Evolutionary conservation across 1,284 basidiomycete genomes (phyloP).

Genomic region (Peniophora sp.): DNA sequence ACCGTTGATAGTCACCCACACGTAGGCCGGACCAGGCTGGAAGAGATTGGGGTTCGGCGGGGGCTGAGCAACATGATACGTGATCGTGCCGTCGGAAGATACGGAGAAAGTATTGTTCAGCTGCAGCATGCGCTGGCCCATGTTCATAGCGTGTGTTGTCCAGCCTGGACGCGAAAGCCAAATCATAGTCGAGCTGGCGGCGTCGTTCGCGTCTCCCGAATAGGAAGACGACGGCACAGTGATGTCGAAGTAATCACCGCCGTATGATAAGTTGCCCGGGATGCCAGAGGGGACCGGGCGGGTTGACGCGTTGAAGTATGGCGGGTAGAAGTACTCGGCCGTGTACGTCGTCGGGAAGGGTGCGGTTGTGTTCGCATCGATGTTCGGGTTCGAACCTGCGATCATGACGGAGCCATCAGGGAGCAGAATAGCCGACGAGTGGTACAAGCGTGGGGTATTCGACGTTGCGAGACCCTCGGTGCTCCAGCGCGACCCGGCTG

Average conservation of each 20-base stretch:
- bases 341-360: conserved; percentile 80
- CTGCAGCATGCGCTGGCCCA: conserved; percentile 74
- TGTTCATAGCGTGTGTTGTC: conserved; percentile 93
- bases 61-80: conserved; percentile 70
- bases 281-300: conserved; percentile 71
- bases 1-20: conserved; percentile 77
- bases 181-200: conserved; percentile 72
- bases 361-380: conserved; percentile 66
- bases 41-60: conserved; percentile 79
- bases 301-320: conserved; percentile 67
- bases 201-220: conserved; percentile 54
- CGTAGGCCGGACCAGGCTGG: conserved; percentile 80
- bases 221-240: conserved; percentile 54
- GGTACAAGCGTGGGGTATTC: conserved; percentile 73
- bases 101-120: conserved; percentile 79
- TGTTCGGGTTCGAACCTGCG: conserved; percentile 89
- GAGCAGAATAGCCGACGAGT: conserved; percentile 80
- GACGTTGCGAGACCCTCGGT: conserved; percentile 53
- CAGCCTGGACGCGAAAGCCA: conserved; percentile 82
- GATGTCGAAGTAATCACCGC: conserved; percentile 74
- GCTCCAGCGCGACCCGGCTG: conserved; percentile 65
- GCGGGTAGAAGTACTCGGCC: conserved; percentile 82
- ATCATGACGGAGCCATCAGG: conserved; percentile 83
- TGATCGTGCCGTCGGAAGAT: conserved; percentile 62
- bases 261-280: conserved; percentile 72